Evolutionary conservation across 176 grass and related monocot species (phyloP).

Genomic region (Triticum monococcum): DNA sequence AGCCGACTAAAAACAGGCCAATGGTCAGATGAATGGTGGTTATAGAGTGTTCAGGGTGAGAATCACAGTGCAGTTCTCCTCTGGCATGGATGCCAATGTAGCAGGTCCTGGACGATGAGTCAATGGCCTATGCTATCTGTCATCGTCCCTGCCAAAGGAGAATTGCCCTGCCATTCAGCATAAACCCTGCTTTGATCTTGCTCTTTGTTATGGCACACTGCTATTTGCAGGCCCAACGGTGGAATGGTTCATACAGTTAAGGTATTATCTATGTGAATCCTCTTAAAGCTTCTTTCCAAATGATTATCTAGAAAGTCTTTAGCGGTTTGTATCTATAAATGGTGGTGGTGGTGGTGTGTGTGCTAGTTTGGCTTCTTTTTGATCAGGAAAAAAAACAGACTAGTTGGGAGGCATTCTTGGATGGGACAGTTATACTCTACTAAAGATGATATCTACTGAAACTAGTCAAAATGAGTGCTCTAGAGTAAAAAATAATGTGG

Average conservation of each 20-base stretch:
- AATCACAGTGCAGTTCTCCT: constrained; percentile 63
- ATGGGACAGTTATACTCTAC: not conserved
- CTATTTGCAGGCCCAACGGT: not conserved
- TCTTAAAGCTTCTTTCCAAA: not conserved
- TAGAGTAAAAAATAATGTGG: not conserved
- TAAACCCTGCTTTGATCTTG: constrained; percentile 29
- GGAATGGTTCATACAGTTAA: constrained; percentile 10
- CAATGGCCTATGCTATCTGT: not conserved
- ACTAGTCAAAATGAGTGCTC: not conserved
- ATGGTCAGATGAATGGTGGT: not conserved
- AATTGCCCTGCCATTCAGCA: constrained; percentile 84
- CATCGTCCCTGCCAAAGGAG: constrained; percentile 69
- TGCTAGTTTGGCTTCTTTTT: not conserved
- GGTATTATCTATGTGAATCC: constrained; percentile 10
- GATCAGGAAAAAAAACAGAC: not conserved
- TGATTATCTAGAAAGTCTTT: not conserved
- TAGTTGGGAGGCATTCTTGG: not conserved
- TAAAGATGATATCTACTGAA: not conserved
- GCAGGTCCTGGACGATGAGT: not conserved
- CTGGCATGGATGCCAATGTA: constrained; percentile 44
- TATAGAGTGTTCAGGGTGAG: constrained; percentile 36
- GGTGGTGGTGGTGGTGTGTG: not conserved
- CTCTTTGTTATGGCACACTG: not conserved
- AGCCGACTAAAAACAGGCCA: not conserved
- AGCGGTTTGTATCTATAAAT: not conserved